Percentiles rank a stretch among this genome's conserved stretches.
These are phyloP conservation scores for Nicotiana tabacum DNA, from an alignment of 257 asterid species.

Conservation along the genomic window DNA sequence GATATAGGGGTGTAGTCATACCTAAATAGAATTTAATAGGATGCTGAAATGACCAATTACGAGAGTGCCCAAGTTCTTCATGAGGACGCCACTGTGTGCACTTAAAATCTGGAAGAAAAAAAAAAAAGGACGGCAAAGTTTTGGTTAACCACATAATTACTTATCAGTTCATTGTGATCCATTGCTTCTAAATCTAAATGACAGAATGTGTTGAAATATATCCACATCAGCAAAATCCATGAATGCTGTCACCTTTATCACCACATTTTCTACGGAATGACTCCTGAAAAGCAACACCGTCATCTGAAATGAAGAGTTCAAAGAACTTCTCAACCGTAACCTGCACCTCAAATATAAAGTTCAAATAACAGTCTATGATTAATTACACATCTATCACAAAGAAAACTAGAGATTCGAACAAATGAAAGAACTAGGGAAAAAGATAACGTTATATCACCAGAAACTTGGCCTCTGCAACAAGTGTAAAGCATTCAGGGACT, in stretches of 20 bases:
- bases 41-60: constrained; percentile 83
- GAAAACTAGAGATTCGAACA: neutral
- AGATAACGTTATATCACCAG: constrained; percentile 42
- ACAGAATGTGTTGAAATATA: neutral
- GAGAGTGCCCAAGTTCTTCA: constrained; percentile 65
- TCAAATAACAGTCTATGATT: neutral
- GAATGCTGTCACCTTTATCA: constrained; percentile 71
- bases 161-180: neutral
- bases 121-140: neutral
- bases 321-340: constrained; percentile 70
- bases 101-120: constrained; percentile 51
- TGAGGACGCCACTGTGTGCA: constrained; percentile 69
- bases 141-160: neutral
- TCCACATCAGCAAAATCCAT: constrained; percentile 18
- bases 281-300: constrained; percentile 54
- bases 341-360: constrained; percentile 33
- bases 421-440: neutral
- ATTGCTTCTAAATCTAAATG: neutral
- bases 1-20: constrained; percentile 22
- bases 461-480: constrained; percentile 83
- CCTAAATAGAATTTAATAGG: constrained; percentile 94
- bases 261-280: constrained; percentile 81
- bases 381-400: neutral
- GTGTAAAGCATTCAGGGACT: constrained; percentile 72
- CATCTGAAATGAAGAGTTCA: constrained; percentile 68